Evolutionary conservation across 1,284 basidiomycete species (phyloP).

Genomic region (Heliocybe sulcata): DNA sequence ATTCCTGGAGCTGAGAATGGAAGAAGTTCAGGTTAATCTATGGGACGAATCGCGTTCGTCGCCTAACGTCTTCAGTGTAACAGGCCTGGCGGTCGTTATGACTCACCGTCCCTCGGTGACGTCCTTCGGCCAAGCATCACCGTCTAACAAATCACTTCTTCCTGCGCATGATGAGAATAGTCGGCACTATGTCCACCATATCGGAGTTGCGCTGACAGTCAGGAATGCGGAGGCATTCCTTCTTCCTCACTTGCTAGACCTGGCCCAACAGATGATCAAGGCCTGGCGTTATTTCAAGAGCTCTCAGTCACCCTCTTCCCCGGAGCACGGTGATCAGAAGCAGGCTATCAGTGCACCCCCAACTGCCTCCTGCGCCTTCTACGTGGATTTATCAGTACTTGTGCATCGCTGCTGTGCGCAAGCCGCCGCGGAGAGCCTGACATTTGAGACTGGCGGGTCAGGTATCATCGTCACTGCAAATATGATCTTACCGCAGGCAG

Average conservation of each 20-base stretch:
- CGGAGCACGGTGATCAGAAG: background rate
- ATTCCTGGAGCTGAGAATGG: background rate
- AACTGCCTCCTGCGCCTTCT: slow-evolving; percentile 11
- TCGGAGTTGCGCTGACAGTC: slow-evolving; percentile 30
- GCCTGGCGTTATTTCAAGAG: slow-evolving; percentile 24
- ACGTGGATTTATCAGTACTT: slow-evolving; percentile 22
- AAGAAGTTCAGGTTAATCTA: background rate
- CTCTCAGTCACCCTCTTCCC: background rate
- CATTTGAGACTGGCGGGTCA: slow-evolving; percentile 36
- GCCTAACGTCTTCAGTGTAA: slow-evolving; percentile 5
- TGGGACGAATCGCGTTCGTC: background rate
- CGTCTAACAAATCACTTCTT: slow-evolving; percentile 13
- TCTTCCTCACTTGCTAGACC: slow-evolving; percentile 55
- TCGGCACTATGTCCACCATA: slow-evolving; percentile 25
- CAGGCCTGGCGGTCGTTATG: slow-evolving; percentile 9
- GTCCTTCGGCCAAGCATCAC: slow-evolving; percentile 10
- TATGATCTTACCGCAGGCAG: slow-evolving; percentile 25
- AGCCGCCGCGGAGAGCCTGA: slow-evolving; percentile 45
- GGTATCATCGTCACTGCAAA: slow-evolving; percentile 33
- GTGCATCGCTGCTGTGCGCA: slow-evolving; percentile 39
- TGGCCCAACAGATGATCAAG: slow-evolving; percentile 51
- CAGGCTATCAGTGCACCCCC: slow-evolving; percentile 1
- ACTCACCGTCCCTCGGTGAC: slow-evolving; percentile 13
- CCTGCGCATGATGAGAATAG: slow-evolving; percentile 11
- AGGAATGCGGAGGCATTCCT: slow-evolving; percentile 41